Percentiles rank a stretch among this genome's conserved stretches.
These are phyloP conservation scores for Zopfochytrium polystomum DNA, from an alignment of 371 early-diverging fungal species.

Conservation along the genomic window DNA sequence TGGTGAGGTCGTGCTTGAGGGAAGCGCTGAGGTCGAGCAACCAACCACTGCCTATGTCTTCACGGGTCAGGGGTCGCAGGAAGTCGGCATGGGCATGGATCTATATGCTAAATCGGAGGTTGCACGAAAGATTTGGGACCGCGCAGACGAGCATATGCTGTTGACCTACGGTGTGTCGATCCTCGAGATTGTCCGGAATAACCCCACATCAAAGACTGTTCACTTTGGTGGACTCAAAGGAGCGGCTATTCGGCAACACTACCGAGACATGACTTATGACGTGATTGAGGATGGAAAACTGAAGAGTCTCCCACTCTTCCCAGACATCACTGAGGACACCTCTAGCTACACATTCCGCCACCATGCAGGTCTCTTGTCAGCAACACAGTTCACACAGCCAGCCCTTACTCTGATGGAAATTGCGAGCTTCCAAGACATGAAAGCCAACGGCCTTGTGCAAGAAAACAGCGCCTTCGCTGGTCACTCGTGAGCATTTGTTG, in stretches of 20 bases:
- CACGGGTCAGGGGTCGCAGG: constrained; percentile 96
- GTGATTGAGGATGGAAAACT: constrained; percentile 65
- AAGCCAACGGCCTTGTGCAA: constrained; percentile 79
- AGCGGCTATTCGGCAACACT: constrained; percentile 82
- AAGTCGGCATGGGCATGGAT: constrained; percentile 94
- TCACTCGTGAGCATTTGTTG: constrained; percentile 51
- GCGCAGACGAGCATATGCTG: constrained; percentile 86
- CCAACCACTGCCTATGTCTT: constrained; percentile 89
- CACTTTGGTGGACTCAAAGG: constrained; percentile 93
- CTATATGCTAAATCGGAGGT: constrained; percentile 80
- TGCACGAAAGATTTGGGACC: constrained; percentile 89
- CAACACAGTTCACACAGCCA: constrained; percentile 96
- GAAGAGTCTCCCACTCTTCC: constrained; percentile 84
- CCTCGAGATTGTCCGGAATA: constrained; percentile 87
- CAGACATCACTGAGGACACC: constrained; percentile 78
- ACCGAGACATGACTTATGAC: constrained; percentile 89
- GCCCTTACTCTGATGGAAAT: constrained; percentile 89
- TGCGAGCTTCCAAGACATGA: constrained; percentile 91
- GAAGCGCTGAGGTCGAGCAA: constrained; percentile 91
- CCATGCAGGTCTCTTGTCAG: constrained; percentile 85
- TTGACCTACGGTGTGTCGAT: constrained; percentile 88
- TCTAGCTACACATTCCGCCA: constrained; percentile 85
- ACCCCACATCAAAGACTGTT: constrained; percentile 85
- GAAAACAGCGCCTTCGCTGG: constrained; percentile 87
- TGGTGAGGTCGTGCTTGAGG: constrained; percentile 82